Base-by-base conservation (phyloP, 352 stramenopile genomes). In the Plasmopara halstedii region DNA sequence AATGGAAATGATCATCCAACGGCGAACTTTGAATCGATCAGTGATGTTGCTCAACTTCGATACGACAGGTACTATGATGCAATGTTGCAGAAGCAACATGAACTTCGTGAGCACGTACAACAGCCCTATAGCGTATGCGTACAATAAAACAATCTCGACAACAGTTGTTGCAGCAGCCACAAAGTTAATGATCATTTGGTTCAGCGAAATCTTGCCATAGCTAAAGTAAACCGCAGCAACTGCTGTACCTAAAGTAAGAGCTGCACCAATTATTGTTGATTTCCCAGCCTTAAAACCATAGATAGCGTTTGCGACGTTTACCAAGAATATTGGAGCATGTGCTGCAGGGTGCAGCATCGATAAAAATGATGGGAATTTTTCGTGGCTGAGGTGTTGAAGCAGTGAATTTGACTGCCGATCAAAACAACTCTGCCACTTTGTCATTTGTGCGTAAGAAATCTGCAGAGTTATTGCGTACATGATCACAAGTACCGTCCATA, bases 341-440 rank as follows among this genome's bases (percentile, higher is more conserved):
- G 46, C 58, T 8, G 46, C 14, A 6, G 78, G 81, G 34, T 86
- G 56, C 10, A 93, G 45, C 46, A 90, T 63, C 6, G 62, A 59
- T 20, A 57, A 76, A 37, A 90, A 84, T 18, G 73, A 73, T 6
- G 73, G 70, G 35, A 85, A 69, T 32, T 53, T 65, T 7, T 69
- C 60, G 32, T 58, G 50, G n/a, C 31, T 56, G 0, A 47, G 57
- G 51, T 53, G 57, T 56, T 52, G 33, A 40, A 33, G 14, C 7
- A 41, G 54, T 36, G 37, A 23, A n/a, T 50, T 50, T n/a, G 56
- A 53, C 18, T 76, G 62, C 9, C 83, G 44, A 18, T 70, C 63
- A 38, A 89, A 89, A 20, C 70, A 62, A 8, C 41, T 62, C 53
- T 93, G 81, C 78, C 75, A 93, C 29, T 71, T 60, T 0, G 69